A percentile compares a stretch with the other conserved stretches of the same genome.
Evolutionary conservation across 345 rosid species (phyloP).

Genomic region (Rhodomyrtus tomentosa): DNA sequence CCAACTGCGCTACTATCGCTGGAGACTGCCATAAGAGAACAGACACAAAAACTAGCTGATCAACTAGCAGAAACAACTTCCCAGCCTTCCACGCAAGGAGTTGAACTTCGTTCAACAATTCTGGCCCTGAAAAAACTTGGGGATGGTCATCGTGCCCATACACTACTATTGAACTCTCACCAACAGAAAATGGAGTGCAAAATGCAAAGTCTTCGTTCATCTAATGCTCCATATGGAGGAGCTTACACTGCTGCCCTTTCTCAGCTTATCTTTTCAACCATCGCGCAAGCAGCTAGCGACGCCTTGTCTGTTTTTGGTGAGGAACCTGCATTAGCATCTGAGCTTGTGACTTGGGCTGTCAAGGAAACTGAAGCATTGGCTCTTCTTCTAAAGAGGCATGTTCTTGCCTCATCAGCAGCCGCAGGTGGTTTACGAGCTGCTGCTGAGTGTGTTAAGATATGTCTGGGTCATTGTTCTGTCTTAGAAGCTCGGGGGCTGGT

Average conservation of each 20-base stretch:
- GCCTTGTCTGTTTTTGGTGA: slow-evolving; percentile 66
- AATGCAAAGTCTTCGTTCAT: slow-evolving; percentile 41
- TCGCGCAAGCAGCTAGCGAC: slow-evolving; percentile 76
- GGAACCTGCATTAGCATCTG: slow-evolving; percentile 76
- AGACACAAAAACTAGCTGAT: slow-evolving; percentile 60
- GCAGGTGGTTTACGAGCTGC: slow-evolving; percentile 63
- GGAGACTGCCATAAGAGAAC: slow-evolving; percentile 38
- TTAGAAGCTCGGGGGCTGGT: slow-evolving; percentile 80
- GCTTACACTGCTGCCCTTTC: slow-evolving; percentile 54
- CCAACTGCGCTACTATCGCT: slow-evolving; percentile 23
- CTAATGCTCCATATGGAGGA: slow-evolving; percentile 40
- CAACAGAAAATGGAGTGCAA: slow-evolving; percentile 40
- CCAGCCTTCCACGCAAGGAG: slow-evolving; percentile 58
- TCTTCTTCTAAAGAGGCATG: slow-evolving; percentile 49
- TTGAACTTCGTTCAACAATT: slow-evolving; percentile 62
- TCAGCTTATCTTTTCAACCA: slow-evolving; percentile 68
- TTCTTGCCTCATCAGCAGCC: slow-evolving; percentile 68
- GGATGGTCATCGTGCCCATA: slow-evolving; percentile 73
- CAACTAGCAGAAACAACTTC: slow-evolving; percentile 54
- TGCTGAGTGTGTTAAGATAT: slow-evolving; percentile 62
- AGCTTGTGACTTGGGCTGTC: slow-evolving; percentile 95
- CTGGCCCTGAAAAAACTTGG: slow-evolving; percentile 69
- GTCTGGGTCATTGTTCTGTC: slow-evolving; percentile 62
- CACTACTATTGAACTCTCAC: slow-evolving; percentile 60
- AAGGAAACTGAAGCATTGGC: slow-evolving; percentile 59